Conservation (phyloP, 2,329 filamentous ascomycete species). For the Gremmenia infestans region DNA sequence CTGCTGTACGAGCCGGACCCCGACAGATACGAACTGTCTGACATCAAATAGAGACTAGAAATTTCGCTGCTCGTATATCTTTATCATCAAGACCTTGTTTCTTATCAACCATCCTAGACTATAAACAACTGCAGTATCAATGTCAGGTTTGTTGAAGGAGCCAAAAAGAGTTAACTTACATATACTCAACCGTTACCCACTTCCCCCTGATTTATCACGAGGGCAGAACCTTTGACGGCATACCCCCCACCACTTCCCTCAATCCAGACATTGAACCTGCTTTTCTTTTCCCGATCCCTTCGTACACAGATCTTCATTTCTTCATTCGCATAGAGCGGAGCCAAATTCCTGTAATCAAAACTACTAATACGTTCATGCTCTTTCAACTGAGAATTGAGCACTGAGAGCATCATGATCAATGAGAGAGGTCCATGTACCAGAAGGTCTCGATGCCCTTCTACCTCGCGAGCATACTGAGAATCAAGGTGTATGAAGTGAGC, state of each 20-base stretch:
- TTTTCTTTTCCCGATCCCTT: slow-evolving; percentile 35
- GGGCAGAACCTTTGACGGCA: slow-evolving; percentile 54
- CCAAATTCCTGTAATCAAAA: slow-evolving; percentile 76
- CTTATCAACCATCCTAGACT: too few relatives aligned
- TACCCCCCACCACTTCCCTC: slow-evolving; percentile 56
- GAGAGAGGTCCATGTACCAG: slow-evolving; percentile 86
- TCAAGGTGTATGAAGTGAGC: slow-evolving; percentile 89
- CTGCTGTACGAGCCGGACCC: too few relatives aligned
- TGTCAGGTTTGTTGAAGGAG: too few relatives aligned
- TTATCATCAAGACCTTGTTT: too few relatives aligned
- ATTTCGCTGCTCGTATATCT: too few relatives aligned
- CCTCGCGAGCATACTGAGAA: slow-evolving; percentile 57
- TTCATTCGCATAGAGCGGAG: slow-evolving; percentile 74
- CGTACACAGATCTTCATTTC: slow-evolving; percentile 64
- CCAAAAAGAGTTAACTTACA: too few relatives aligned
- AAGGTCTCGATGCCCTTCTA: slow-evolving; percentile 70
- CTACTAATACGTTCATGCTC: slow-evolving; percentile 40
- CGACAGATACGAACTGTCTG: too few relatives aligned
- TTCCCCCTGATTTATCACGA: background rate
- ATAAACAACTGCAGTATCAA: too few relatives aligned
- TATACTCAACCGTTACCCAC: background rate
- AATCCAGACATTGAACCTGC: slow-evolving; percentile 59
- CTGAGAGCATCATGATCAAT: slow-evolving; percentile 69
- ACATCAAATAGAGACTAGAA: too few relatives aligned
- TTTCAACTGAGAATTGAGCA: slow-evolving; percentile 49